A percentile compares a stretch with the other conserved stretches of the same genome.
phyloP scores from a whole-genome alignment of 2,329 filamentous ascomycete species.

The Ophiosphaerella korrae region DNA sequence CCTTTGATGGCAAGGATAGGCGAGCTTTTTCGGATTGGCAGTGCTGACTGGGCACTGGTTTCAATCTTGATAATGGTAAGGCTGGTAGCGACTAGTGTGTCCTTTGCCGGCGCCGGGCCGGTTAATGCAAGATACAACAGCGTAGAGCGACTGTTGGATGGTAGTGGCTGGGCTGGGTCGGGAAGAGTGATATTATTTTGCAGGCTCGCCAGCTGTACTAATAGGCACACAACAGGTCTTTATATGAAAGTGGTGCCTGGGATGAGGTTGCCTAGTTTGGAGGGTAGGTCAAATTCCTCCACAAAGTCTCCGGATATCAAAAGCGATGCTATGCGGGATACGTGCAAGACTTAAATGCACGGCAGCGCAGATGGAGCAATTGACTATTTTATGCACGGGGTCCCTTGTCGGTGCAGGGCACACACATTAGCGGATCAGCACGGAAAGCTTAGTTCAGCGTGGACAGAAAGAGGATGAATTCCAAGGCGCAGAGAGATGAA shows the following conservation, averaged over 20 bases:
- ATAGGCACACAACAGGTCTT: conserved; percentile 21
- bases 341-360: conserved; percentile 38
- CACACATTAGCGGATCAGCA: conserved; percentile 42
- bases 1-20: conserved; percentile 28
- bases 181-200: conserved; percentile 21
- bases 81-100: conserved; percentile 20
- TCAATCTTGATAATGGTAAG: conserved; percentile 32
- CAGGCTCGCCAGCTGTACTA: conserved; percentile 22
- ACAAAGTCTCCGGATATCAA: conserved; percentile 26
- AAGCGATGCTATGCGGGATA: conserved; percentile 25
- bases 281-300: conserved; percentile 19
- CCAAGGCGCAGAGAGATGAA: conserved; percentile 36
- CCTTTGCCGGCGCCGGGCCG: conserved; percentile 39
- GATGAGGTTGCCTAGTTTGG: conserved; percentile 29
- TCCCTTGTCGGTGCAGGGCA: conserved; percentile 30
- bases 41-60: conserved; percentile 27
- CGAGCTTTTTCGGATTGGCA: conserved; percentile 28
- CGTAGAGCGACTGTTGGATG: conserved; percentile 17
- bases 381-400: conserved; percentile 24
- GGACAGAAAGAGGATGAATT: conserved; percentile 34
- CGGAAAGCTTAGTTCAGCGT: conserved; percentile 45
- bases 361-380: conserved; percentile 15
- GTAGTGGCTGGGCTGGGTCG: conserved; percentile 18
- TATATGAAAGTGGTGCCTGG: conserved; percentile 42
- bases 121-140: conserved; percentile 33